phyloP scores from a whole-genome alignment of 371 early-diverging fungal species.

The Aphelidium insulamus region DNA sequence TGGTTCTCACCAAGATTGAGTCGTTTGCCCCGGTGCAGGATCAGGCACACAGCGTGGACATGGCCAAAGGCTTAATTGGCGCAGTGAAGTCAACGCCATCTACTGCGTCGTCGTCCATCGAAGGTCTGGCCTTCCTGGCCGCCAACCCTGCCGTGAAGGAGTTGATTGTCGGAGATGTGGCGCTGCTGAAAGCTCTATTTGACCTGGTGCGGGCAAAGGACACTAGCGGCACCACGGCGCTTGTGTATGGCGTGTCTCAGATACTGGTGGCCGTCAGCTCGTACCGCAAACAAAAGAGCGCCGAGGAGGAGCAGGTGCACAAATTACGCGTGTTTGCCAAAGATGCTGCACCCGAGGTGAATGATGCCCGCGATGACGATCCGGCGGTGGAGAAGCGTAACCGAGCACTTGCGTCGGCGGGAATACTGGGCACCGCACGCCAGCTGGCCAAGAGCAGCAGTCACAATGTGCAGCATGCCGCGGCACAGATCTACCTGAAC shows the following conservation, averaged over 20 bases:
- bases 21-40: constrained; percentile 16
- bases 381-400: constrained; percentile 33
- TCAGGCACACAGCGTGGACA: constrained; percentile 7
- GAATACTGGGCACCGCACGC: constrained; percentile 28
- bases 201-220: constrained; percentile 17
- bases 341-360: too few species aligned
- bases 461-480: constrained; percentile 25
- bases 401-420: constrained; percentile 21
- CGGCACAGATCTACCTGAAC: constrained; percentile 38
- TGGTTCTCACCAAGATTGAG: constrained; percentile 35
- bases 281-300: constrained; percentile 36
- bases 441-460: constrained; percentile 28
- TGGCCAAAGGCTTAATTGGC: constrained; percentile 1
- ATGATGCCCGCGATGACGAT: constrained; percentile 27
- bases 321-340: constrained; percentile 41
- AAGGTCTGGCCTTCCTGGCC: constrained; percentile 50
- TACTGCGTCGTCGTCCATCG: constrained; percentile 20
- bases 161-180: constrained; percentile 21
- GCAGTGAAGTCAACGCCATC: not conserved
- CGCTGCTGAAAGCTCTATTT: constrained; percentile 27
- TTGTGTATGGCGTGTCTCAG: constrained; percentile 40
- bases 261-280: constrained; percentile 44
- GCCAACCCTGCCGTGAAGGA: constrained; percentile 35
- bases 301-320: constrained; percentile 55
- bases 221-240: constrained; percentile 12